phyloP scores from a whole-genome alignment of 495 filamentous ascomycete species.

The Penicillium mononematosum region DNA sequence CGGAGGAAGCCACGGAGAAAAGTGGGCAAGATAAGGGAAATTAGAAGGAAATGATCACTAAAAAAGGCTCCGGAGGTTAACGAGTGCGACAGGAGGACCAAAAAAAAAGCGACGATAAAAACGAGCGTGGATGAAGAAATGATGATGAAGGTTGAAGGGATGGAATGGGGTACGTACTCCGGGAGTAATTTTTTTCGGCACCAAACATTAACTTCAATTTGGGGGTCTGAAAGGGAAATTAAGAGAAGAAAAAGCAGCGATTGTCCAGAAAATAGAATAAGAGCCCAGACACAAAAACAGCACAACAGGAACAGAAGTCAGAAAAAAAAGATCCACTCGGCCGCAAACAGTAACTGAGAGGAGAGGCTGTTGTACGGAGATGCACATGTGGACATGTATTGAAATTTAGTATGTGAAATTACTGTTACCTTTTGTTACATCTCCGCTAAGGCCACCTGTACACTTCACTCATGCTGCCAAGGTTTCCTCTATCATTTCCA shows the following conservation, averaged over 20 bases:
- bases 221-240: constrained; percentile 4
- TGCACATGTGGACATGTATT: not conserved
- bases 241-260: constrained; percentile 11
- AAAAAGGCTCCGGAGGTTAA: constrained; percentile 18
- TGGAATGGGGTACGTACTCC: constrained; percentile 27
- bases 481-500: not conserved
- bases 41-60: constrained; percentile 24
- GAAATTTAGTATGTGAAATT: constrained; percentile 1
- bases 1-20: constrained; percentile 48
- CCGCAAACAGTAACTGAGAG: constrained; percentile 6
- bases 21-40: constrained; percentile 19
- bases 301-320: not conserved
- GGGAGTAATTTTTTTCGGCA: constrained; percentile 16
- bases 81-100: constrained; percentile 23
- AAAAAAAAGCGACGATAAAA: constrained; percentile 23
- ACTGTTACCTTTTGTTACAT: constrained; percentile 5
- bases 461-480: not conserved
- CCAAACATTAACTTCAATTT: constrained; percentile 2
- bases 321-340: not conserved
- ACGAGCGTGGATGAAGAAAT: constrained; percentile 37
- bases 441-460: constrained; percentile 26
- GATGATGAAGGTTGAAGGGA: constrained; percentile 26
- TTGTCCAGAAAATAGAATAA: constrained; percentile 4
- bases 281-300: not conserved
- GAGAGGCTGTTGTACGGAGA: not conserved